Percentiles rank a stretch among this genome's conserved stretches.
Conservation (phyloP, 148 eudicot species). For the Chenopodium berlandieri region DNA sequence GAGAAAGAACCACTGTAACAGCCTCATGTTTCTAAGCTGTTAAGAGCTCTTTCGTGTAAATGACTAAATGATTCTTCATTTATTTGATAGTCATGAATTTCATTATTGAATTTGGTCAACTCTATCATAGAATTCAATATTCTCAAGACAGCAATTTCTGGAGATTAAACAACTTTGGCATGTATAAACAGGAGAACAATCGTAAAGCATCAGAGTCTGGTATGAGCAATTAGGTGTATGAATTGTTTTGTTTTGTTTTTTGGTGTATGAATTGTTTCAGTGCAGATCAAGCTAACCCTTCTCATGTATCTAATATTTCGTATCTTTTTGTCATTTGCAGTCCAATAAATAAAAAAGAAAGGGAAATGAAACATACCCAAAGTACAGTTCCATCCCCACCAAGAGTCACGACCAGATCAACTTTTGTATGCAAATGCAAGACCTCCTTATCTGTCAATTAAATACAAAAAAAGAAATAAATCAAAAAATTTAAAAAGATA, state of each 20-base stretch:
- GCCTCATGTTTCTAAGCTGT: background rate
- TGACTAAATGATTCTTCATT: background rate
- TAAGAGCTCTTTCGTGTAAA: background rate
- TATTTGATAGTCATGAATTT: background rate
- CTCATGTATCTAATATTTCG: background rate
- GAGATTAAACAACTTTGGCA: background rate
- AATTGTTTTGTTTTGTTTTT: background rate
- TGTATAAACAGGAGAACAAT: background rate
- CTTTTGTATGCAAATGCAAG: constrained; percentile 65
- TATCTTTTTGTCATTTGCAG: background rate
- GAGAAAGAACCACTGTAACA: background rate
- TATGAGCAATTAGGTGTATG: background rate
- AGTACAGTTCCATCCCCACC: constrained; percentile 99
- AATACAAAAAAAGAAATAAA: too few species aligned
- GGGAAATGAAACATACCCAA: constrained; percentile 61
- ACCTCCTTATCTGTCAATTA: constrained; percentile 61
- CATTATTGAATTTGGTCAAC: background rate
- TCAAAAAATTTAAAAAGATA: background rate
- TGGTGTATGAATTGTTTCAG: too few species aligned
- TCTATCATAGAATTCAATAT: background rate
- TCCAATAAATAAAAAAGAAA: background rate
- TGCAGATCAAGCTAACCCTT: background rate
- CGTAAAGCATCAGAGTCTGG: background rate
- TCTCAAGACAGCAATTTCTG: background rate
- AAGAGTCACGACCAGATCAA: constrained; percentile 93